Base-by-base conservation (phyloP, 208 protist genomes). In the Leishmania tarentolae region DNA sequence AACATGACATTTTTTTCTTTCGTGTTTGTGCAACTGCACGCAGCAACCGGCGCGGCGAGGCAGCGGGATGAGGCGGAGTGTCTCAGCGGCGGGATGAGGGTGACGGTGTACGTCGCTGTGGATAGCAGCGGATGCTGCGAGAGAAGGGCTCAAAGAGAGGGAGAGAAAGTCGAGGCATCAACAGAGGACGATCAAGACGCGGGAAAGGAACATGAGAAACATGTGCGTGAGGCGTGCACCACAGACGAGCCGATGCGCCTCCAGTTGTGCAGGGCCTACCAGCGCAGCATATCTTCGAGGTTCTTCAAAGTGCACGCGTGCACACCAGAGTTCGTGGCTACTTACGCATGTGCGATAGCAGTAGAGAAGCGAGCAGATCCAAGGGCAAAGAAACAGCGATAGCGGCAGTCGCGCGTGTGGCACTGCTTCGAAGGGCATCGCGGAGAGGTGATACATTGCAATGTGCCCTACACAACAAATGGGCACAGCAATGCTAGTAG, bases 1-100 rank as follows among this genome's bases (percentile, higher is more conserved):
- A 83, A 35, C 77, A 83, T 8, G 87, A 63, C 92, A 96, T 93
- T 50, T 40, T 13, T 9, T 52, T 9, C 19, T 7, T 52, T 31
- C 44, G 56, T 31, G 24, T 28, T 31, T 35, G 11, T 21, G 61
- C 8, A 15, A 68, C 0, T 37, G 0, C n/a, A 8, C 24, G 11
- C 8, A 31, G 24, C 9, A 17, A 47, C 11, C 40, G 42, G 19
- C 3, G 66, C 21, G 42, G n/a, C 59, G 11, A 28, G 4, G 59
- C 59, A 28, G 28, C 7, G 5, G 28, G 31, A 31, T 13, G 15
- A 31, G 61, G 4, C 4, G 61, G 31, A 37, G 28, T 9, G 3
- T 8, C 61, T 68, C 61, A 31, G 68, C 68, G 42, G 70, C 35
- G 70, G 35, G 31, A 19, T 68, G 24, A 9, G 61, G 15, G 61